These are phyloP conservation scores for Trichoderma sp. DNA, from an alignment of 2,329 filamentous ascomycete genomes.

Conservation along the genomic window DNA sequence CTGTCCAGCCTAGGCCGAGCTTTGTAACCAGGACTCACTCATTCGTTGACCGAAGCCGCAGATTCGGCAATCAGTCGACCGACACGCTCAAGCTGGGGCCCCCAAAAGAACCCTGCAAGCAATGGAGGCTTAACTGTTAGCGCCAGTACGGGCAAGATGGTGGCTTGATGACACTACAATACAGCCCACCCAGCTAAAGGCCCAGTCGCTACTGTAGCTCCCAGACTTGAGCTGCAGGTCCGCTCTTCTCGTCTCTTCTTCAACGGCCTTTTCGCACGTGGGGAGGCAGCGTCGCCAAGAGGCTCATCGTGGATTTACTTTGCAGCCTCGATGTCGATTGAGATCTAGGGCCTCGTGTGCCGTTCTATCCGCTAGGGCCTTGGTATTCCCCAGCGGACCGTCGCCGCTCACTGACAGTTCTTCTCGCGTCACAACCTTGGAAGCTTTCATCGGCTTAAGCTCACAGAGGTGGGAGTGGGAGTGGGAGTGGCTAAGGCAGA, in stretches of 20 bases:
- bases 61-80: not conserved
- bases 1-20: not conserved
- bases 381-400: not conserved
- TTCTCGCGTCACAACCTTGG: too few species aligned
- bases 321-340: not conserved
- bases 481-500: not conserved
- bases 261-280: not conserved
- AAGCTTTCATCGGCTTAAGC: not conserved
- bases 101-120: not conserved
- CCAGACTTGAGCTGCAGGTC: not conserved
- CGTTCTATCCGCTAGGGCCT: not conserved
- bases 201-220: not conserved
- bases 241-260: not conserved
- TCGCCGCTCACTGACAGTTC: not conserved
- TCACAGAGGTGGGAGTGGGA: not conserved
- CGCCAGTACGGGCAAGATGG: not conserved
- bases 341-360: not conserved
- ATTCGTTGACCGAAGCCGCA: not conserved
- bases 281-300: not conserved
- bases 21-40: not conserved
- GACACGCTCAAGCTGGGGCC: not conserved
- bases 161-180: not conserved
- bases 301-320: not conserved
- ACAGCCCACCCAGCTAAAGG: not conserved
- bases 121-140: not conserved